A percentile compares a stretch with the other conserved stretches of the same genome.
Conservation (phyloP, 352 stramenopile species). For the Aphanomyces euteiches region DNA sequence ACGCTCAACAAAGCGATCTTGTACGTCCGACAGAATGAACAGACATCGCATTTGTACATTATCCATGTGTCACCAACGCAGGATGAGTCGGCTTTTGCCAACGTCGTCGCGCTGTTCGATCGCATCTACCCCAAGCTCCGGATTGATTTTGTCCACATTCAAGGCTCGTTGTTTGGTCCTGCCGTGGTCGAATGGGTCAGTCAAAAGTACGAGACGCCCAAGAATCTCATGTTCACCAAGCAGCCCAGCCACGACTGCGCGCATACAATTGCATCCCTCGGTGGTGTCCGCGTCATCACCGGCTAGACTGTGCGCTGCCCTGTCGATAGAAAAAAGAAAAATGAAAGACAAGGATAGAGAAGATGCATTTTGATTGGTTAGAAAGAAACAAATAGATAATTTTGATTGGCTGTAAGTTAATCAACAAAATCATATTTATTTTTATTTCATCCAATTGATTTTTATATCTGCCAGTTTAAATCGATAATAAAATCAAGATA, state of each 20-base stretch:
- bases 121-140: slow-evolving; percentile 83
- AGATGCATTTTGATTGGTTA: too few relatives aligned
- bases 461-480: too few relatives aligned
- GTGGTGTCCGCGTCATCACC: slow-evolving; percentile 77
- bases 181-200: slow-evolving; percentile 72
- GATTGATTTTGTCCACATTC: slow-evolving; percentile 60
- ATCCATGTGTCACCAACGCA: slow-evolving; percentile 55
- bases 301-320: slow-evolving; percentile 39
- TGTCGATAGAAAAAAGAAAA: too few relatives aligned
- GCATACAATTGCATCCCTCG: slow-evolving; percentile 70
- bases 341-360: too few relatives aligned
- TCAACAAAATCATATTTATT: too few relatives aligned
- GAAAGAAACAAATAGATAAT: too few relatives aligned
- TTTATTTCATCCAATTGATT: too few relatives aligned
- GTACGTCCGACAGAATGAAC: slow-evolving; percentile 83
- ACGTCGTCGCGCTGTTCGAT: slow-evolving; percentile 65
- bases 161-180: slow-evolving; percentile 52
- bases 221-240: slow-evolving; percentile 89
- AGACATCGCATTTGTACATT: slow-evolving; percentile 80
- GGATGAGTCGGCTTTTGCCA: slow-evolving; percentile 38
- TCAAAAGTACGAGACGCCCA: slow-evolving; percentile 55
- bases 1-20: slow-evolving; percentile 88
- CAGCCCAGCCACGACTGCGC: slow-evolving; percentile 69
- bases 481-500: too few relatives aligned
- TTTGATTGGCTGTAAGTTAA: too few relatives aligned